Evolutionary conservation across 768 basidiomycete species (phyloP).

Genomic region (Tulasnella calospora): DNA sequence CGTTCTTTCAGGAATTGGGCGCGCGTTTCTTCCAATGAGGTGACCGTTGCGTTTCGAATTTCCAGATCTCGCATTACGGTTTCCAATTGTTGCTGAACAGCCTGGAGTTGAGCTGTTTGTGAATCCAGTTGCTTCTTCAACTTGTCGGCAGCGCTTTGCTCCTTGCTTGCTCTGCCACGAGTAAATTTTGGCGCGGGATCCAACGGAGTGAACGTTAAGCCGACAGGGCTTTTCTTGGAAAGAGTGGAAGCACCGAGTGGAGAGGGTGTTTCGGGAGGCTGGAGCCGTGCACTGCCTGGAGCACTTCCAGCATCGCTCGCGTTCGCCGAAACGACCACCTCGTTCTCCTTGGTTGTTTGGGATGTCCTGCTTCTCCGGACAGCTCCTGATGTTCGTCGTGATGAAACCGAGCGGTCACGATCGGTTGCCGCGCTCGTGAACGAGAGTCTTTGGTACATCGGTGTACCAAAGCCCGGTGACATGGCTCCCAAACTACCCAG

Average conservation of each 20-base stretch:
- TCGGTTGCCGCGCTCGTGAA: not conserved
- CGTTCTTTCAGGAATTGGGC: not conserved
- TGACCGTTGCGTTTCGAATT: not conserved
- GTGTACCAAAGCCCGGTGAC: conserved; percentile 22
- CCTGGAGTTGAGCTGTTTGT: not conserved
- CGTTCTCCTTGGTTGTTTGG: not conserved
- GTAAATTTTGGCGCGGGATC: not conserved
- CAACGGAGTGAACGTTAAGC: not conserved
- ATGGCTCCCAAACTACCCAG: conserved; percentile 4
- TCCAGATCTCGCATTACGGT: not conserved
- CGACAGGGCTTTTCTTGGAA: not conserved
- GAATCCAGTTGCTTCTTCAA: conserved; percentile 1
- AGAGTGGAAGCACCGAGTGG: conserved; percentile 4
- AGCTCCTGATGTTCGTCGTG: not conserved
- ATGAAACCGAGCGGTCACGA: not conserved
- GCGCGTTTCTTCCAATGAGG: not conserved
- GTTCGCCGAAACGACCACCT: not conserved
- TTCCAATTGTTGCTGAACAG: not conserved
- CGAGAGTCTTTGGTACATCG: conserved; percentile 7
- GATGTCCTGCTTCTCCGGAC: not conserved
- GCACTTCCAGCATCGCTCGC: not conserved
- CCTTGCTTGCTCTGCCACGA: not conserved
- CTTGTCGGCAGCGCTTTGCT: not conserved
- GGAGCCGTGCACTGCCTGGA: not conserved
- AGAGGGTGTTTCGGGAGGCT: conserved; percentile 13